Evolutionary conservation across 768 basidiomycete species (phyloP), one percentile per base, ranked within the genome.

Genomic region (Podaxis carcinomalis): DNA sequence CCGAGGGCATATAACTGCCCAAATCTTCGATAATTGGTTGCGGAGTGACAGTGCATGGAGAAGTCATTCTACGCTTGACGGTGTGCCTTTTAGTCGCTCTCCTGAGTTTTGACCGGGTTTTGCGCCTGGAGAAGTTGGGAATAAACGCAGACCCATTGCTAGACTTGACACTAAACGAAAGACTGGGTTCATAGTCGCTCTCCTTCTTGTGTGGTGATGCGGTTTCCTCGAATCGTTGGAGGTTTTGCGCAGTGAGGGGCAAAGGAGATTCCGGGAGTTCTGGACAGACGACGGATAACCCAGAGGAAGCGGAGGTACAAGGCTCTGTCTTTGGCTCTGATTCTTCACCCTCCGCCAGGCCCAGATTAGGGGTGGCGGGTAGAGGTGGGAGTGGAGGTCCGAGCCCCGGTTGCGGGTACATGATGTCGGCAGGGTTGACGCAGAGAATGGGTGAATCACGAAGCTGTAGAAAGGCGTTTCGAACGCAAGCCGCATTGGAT

Each of bases 381-480:
- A 50, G 42, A 25, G 51, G 28, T 21, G 51, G 51, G 11, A 36
- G 19, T 4, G 28, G 16, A 40, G 14, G 27, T 35, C 35, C 42
- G 36, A 23, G 21, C 19, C 19, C 28, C 11, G 25, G 61, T 53
- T 59, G 68, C 52, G n/a, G 56, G 47, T 69, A 65, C 60, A 73
- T 65, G 37, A 73, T 71, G 37, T 73, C 71, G 11, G 71, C 68
- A 11, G 74, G 75, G 51, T 76, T 72, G 6, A 76, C 64, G 11
- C 73, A 70, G 23, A 64, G 35, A 27, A 64, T 63, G 63, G 37
- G 67, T 55, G 37, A 60, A 13, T 60, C 59, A 42, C 28, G 39
- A 36, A 35, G 40, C 21, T 50, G 51, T 9, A 51, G 3, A 69
- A 71, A 25, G 68, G 67, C 58, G 58, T 62, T 62, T 70, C 67